Conservation (phyloP, 345 rosid species). For the Syzygium grande region DNA sequence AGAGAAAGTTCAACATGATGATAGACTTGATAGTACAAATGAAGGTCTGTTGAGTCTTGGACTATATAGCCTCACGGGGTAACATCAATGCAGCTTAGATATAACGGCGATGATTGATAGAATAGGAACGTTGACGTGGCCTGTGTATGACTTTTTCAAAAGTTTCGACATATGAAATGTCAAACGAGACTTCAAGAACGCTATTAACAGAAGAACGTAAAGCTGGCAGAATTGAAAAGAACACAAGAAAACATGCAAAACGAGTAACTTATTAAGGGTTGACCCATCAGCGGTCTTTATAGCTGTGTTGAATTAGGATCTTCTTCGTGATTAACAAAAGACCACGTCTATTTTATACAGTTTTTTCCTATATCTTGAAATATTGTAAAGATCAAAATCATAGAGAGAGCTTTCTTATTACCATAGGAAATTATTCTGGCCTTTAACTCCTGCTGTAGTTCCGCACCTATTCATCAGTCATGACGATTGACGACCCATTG, state of each 20-base stretch:
- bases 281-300: background rate
- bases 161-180: background rate
- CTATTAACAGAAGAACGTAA: background rate
- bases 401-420: background rate
- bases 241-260: background rate
- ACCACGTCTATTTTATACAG: background rate
- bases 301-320: background rate
- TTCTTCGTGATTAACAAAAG: background rate
- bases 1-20: background rate
- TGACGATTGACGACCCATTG: background rate
- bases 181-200: background rate
- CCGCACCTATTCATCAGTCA: background rate
- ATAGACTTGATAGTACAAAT: background rate
- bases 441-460: background rate
- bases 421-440: background rate
- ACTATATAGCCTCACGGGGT: background rate
- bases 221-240: background rate
- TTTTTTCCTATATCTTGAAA: background rate
- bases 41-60: background rate
- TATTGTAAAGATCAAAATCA: background rate
- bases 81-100: background rate
- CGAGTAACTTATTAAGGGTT: background rate
- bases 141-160: background rate
- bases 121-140: background rate
- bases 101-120: background rate